Percentiles rank a stretch among this genome's conserved stretches.
Evolutionary conservation across 2,329 filamentous ascomycete genomes (phyloP).

Genomic region (Dothideomycetes sp.): DNA sequence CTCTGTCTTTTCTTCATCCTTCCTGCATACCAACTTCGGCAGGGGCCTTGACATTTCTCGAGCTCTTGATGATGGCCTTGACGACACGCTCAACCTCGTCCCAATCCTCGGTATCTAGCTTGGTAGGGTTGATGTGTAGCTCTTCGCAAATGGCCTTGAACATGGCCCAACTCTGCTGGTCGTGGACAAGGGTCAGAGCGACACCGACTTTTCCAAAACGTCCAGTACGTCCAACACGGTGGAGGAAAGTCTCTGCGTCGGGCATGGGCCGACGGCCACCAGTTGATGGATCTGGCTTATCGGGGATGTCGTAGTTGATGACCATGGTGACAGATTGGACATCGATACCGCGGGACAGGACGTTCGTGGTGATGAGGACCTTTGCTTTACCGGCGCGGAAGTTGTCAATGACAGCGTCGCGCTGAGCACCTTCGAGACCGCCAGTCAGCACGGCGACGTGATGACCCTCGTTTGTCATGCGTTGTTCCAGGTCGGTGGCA

Average conservation of each 20-base stretch:
- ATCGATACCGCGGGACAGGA: constrained; percentile 91
- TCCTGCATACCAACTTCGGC: not conserved
- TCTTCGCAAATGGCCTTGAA: constrained; percentile 69
- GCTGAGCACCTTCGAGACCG: constrained; percentile 70
- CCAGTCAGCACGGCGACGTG: constrained; percentile 84
- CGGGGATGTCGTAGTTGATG: constrained; percentile 72
- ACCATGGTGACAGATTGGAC: constrained; percentile 90
- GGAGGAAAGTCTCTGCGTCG: constrained; percentile 91
- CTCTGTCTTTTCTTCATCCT: no score
- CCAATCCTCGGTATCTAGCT: constrained; percentile 80
- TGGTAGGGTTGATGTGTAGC: constrained; percentile 71
- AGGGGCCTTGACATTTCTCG: constrained; percentile 14
- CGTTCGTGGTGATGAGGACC: constrained; percentile 95
- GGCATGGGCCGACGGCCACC: constrained; percentile 30
- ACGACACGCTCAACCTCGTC: constrained; percentile 77
- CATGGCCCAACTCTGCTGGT: constrained; percentile 68
- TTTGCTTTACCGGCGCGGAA: constrained; percentile 84
- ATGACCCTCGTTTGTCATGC: constrained; percentile 83
- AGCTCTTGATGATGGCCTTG: constrained; percentile 63
- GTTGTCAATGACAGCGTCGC: constrained; percentile 73
- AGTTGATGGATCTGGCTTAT: constrained; percentile 46
- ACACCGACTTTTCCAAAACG: constrained; percentile 95
- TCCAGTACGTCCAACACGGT: constrained; percentile 93
- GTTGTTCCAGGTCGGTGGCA: constrained; percentile 70
- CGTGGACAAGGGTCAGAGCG: constrained; percentile 87